phyloP scores from a whole-genome alignment of 768 basidiomycete genomes.

The Lactifluus pinguis region DNA sequence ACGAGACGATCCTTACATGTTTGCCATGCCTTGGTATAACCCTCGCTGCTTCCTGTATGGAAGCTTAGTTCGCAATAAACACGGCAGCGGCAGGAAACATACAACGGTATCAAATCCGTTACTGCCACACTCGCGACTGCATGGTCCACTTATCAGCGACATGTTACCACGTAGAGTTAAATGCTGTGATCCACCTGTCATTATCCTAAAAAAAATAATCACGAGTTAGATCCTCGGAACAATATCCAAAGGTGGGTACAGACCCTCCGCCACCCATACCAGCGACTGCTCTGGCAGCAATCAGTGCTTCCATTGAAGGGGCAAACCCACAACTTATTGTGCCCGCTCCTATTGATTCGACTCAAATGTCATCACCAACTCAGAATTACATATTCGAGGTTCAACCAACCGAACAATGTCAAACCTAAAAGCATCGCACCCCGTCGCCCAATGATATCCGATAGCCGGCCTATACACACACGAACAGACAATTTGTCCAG shows the following conservation, averaged over 20 bases:
- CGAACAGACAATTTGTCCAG: conserved; percentile 15
- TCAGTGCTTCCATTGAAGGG: conserved; percentile 74
- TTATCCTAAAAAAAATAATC: conserved; percentile 42
- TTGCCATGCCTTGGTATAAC: conserved; percentile 85
- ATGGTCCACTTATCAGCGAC: neutral
- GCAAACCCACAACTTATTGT: conserved; percentile 84
- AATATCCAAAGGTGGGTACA: conserved; percentile 28
- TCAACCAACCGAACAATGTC: conserved; percentile 56
- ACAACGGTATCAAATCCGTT: conserved; percentile 86
- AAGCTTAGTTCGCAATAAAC: conserved; percentile 6
- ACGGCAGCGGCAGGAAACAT: conserved; percentile 26
- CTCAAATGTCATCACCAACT: neutral
- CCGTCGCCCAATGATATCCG: conserved; percentile 79
- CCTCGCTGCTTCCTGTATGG: conserved; percentile 67
- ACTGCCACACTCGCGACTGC: conserved; percentile 77
- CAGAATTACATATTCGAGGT: conserved; percentile 24
- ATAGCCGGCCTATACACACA: conserved; percentile 53
- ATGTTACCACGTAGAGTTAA: conserved; percentile 2
- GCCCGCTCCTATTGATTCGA: conserved; percentile 48
- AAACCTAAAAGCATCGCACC: conserved; percentile 82
- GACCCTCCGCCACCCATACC: conserved; percentile 91
- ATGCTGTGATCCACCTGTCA: conserved; percentile 53
- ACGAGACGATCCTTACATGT: conserved; percentile 48
- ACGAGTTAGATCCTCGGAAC: conserved; percentile 19
- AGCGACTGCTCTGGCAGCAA: conserved; percentile 73